These are phyloP conservation scores for Excoecaria cochinchinensis DNA, from an alignment of 345 rosid species.

Conservation along the genomic window DNA sequence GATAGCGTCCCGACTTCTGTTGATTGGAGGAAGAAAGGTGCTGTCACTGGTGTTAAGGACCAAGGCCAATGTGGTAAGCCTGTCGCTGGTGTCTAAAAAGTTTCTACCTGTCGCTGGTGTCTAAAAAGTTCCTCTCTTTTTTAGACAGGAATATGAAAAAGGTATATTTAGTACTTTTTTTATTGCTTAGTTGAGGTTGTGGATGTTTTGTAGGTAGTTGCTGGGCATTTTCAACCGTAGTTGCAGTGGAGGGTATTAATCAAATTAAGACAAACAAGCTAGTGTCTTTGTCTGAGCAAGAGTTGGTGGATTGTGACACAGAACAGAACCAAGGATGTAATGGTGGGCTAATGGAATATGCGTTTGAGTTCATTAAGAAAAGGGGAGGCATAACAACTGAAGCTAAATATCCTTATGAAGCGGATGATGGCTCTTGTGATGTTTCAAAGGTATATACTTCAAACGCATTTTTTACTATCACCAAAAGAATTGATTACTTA, in stretches of 20 bases:
- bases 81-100: not conserved
- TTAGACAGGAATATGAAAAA: not conserved
- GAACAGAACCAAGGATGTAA: slow-evolving; percentile 52
- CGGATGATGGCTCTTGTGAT: slow-evolving; percentile 43
- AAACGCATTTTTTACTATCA: not conserved
- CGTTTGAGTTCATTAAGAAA: slow-evolving; percentile 50
- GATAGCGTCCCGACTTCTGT: slow-evolving; percentile 40
- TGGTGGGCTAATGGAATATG: slow-evolving; percentile 63
- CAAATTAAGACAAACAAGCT: slow-evolving; percentile 38
- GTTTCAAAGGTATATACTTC: slow-evolving; percentile 26
- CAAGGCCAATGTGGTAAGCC: slow-evolving; percentile 82
- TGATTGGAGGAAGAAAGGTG: slow-evolving; percentile 84
- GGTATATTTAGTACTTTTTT: no score
- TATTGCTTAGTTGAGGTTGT: not conserved
- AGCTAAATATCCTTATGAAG: slow-evolving; percentile 53
- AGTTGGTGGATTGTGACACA: slow-evolving; percentile 52
- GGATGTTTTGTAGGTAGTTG: slow-evolving; percentile 59
- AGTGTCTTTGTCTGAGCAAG: slow-evolving; percentile 52
- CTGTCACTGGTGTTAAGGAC: slow-evolving; percentile 68
- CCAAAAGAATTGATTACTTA: not conserved
- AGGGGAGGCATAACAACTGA: slow-evolving; percentile 63
- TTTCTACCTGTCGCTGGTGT: no score
- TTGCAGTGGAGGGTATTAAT: slow-evolving; percentile 60
- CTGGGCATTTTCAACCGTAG: slow-evolving; percentile 79
- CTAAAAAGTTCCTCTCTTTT: not conserved